Conservation (phyloP, 345 rosid species). For the Ceriops decandra region DNA sequence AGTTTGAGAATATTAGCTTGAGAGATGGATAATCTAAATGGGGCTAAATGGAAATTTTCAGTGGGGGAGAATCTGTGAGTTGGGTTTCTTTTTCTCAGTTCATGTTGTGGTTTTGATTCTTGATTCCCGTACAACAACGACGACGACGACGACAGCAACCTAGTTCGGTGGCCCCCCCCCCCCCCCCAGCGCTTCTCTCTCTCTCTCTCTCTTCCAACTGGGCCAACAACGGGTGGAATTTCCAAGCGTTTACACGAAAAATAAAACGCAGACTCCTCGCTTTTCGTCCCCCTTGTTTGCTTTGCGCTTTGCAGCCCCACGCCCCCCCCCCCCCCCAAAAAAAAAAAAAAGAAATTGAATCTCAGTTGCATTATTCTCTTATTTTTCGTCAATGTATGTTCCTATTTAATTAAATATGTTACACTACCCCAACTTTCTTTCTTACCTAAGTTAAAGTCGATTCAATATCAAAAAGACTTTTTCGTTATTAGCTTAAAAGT, state of each 20-base stretch:
- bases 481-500: too few relatives aligned
- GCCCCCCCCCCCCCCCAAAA: too few relatives aligned
- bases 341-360: too few relatives aligned
- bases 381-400: too few relatives aligned
- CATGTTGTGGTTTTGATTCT: slow-evolving; percentile 7
- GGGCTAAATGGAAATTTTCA: neutral
- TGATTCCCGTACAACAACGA: neutral
- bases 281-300: too few relatives aligned
- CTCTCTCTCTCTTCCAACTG: neutral
- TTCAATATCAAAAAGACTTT: too few relatives aligned
- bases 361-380: too few relatives aligned
- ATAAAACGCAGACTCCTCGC: neutral
- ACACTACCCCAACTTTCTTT: too few relatives aligned
- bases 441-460: too few relatives aligned
- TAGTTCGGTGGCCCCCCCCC: too few relatives aligned
- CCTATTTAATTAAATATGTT: too few relatives aligned
- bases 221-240: slow-evolving; percentile 11
- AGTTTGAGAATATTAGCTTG: neutral
- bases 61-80: neutral
- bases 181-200: neutral
- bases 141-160: neutral
- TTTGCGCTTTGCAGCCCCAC: too few relatives aligned
- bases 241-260: slow-evolving; percentile 6
- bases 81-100: neutral
- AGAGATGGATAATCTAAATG: neutral